Base-by-base conservation (phyloP, 257 asterid species). In the Solanum habrochaites region DNA sequence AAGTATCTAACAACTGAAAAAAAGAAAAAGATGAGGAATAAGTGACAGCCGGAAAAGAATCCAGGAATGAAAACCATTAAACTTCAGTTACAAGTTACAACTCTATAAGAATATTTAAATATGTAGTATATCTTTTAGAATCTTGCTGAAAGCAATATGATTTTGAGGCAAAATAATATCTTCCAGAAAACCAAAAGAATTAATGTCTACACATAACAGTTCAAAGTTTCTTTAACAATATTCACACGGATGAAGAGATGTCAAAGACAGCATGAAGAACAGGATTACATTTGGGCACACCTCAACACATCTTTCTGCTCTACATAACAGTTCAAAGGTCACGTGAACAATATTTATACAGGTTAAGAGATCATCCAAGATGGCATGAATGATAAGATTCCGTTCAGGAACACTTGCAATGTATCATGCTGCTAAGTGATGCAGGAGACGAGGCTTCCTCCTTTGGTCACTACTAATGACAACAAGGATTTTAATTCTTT, bases 1-100 rank as follows among this genome's bases (percentile, higher is more conserved):
- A 60, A 43, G 39, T 71, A 86, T 85, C 96, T 90, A 82, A 91
- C 85, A 32, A 64, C 35, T 45, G 84, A 5, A 40, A 45, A 42
- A 88, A 71, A 42, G 83, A 60, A 8, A 60, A 66, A 16, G 32
- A 45, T 7, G 23, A 72, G 69, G 35, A 37, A 37, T 37, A 37
- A 35, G 39, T 0, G 39, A 35, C 39, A 35, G 39, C 39, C 39
- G 39, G 39, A 37, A 37, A 37, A 37, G 2, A 1, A 37, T 37
- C 39, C 39, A 37, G 39, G 39, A 37, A 37, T 37, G 39, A 37
- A 37, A 37, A 37, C 39, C 39, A 37, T 37, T 37, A 37, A 37
- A 37, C 39, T 37, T 37, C 39, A 37, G 39, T 37, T 7, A 37
- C 39, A 37, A 37, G 39, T 37, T 37, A 37, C 39, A 37, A 37